These are phyloP conservation scores for Leccinum longicurvipes DNA, from an alignment of 768 basidiomycete genomes.

Conservation along the genomic window DNA sequence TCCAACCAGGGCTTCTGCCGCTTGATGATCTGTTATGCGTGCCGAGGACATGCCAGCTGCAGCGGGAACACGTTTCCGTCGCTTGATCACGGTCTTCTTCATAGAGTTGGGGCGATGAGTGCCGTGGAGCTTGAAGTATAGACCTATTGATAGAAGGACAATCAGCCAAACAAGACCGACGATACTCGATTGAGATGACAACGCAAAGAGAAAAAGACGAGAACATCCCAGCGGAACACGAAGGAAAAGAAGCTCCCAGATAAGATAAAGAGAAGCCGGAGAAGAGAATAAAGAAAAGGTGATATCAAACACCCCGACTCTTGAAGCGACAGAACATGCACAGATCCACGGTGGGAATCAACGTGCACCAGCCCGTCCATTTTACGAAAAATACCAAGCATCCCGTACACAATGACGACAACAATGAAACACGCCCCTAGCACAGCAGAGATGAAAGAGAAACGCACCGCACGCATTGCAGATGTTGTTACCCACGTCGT, in stretches of 20 bases:
- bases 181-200: not conserved
- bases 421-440: conserved; percentile 20
- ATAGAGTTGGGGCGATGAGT: conserved; percentile 96
- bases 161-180: conserved; percentile 11
- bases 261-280: conserved; percentile 25
- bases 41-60: conserved; percentile 48
- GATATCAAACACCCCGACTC: conserved; percentile 6
- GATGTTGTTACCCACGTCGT: conserved; percentile 89
- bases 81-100: conserved; percentile 99
- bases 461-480: conserved; percentile 91
- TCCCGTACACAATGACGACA: conserved; percentile 9
- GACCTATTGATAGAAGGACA: conserved; percentile 48
- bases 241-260: conserved; percentile 17
- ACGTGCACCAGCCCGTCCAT: conserved; percentile 18
- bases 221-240: not conserved
- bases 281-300: conserved; percentile 23
- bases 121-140: conserved; percentile 98
- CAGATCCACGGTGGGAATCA: conserved; percentile 19
- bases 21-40: conserved; percentile 78
- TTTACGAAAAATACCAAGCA: conserved; percentile 19
- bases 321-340: conserved; percentile 20
- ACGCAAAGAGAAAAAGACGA: not conserved
- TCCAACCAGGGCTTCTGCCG: conserved; percentile 84
- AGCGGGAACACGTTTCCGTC: conserved; percentile 94
- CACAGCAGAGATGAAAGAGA: conserved; percentile 26